Evolutionary conservation across 2,329 filamentous ascomycete species (phyloP).

Genomic region (Pseudocercospora crystallina): DNA sequence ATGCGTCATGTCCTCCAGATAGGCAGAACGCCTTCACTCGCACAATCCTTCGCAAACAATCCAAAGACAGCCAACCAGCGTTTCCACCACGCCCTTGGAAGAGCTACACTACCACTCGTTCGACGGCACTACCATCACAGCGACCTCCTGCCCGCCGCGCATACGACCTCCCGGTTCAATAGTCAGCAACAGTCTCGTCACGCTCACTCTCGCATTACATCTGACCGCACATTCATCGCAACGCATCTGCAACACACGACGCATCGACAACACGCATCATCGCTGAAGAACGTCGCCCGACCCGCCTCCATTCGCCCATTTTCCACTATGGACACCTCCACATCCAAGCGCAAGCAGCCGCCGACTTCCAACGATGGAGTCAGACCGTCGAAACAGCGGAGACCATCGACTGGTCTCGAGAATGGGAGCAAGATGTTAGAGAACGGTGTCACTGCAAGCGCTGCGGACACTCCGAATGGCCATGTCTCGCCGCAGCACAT

Average conservation of each 20-base stretch:
- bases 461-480: constrained; percentile 36
- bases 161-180: too few relatives aligned
- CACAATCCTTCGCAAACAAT: not conserved
- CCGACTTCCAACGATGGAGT: constrained; percentile 31
- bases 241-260: not conserved
- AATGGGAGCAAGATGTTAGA: constrained; percentile 22
- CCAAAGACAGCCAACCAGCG: too few relatives aligned
- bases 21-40: not conserved
- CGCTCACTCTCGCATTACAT: not conserved
- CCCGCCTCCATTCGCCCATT: not conserved
- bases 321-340: constrained; percentile 26
- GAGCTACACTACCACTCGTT: too few relatives aligned
- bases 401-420: constrained; percentile 25
- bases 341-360: constrained; percentile 40
- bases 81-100: too few relatives aligned
- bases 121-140: too few relatives aligned
- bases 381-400: constrained; percentile 38
- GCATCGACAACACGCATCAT: not conserved
- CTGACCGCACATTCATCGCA: too few relatives aligned
- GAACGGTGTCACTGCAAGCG: constrained; percentile 33
- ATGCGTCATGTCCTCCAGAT: not conserved
- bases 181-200: too few relatives aligned
- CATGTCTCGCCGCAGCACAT: constrained; percentile 42
- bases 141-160: too few relatives aligned
- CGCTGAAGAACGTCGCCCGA: not conserved